Percentiles rank a stretch among this genome's conserved stretches.
These are phyloP conservation scores for Lepiota venenata DNA, from an alignment of 768 basidiomycete genomes.

Conservation along the genomic window DNA sequence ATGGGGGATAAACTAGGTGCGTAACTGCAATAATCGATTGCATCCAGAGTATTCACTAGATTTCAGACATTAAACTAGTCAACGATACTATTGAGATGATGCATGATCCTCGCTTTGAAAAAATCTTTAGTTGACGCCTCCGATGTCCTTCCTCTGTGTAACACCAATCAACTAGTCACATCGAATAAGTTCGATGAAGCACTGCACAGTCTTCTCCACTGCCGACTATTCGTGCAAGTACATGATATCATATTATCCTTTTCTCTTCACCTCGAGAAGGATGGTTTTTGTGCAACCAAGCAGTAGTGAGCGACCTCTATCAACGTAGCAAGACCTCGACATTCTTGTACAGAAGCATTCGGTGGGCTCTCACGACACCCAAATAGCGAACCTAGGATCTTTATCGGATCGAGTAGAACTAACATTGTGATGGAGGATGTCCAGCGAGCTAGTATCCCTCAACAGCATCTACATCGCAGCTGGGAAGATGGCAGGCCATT, in stretches of 20 bases:
- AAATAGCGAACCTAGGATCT: background rate
- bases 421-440: background rate
- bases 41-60: constrained; percentile 1
- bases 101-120: constrained; percentile 49
- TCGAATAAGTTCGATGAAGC: background rate
- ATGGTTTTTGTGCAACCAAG: background rate
- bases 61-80: constrained; percentile 53
- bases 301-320: background rate
- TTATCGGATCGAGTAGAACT: background rate
- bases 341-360: background rate
- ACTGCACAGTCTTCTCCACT: no score
- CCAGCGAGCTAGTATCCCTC: background rate
- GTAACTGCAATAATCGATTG: constrained; percentile 19
- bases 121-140: constrained; percentile 1
- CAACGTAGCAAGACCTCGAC: constrained; percentile 1
- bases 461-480: no score
- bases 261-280: background rate
- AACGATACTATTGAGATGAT: constrained; percentile 61
- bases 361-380: background rate
- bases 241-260: no score
- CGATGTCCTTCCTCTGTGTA: no score
- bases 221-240: no score
- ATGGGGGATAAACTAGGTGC: constrained; percentile 63
- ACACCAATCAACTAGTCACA: background rate
- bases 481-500: no score